These are phyloP conservation scores for Gyromitra esculenta DNA, from an alignment of 2,329 filamentous ascomycete genomes.

Conservation along the genomic window DNA sequence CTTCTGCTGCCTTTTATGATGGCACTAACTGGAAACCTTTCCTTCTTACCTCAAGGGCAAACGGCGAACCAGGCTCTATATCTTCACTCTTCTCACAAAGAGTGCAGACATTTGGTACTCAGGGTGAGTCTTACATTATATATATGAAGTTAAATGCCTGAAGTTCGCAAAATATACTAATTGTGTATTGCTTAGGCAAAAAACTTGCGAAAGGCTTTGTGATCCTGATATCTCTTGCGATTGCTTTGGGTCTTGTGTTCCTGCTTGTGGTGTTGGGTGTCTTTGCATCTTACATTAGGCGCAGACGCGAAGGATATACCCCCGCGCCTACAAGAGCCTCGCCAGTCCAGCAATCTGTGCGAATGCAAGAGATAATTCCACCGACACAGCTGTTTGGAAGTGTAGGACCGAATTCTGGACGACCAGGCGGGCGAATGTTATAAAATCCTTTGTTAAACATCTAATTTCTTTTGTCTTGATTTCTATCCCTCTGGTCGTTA, in stretches of 20 bases:
- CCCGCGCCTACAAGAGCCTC: constrained; percentile 72
- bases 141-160: constrained; percentile 49
- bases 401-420: constrained; percentile 45
- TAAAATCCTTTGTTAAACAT: constrained; percentile 55
- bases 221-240: constrained; percentile 81
- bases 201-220: constrained; percentile 78
- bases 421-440: constrained; percentile 47
- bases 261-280: constrained; percentile 79
- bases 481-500: constrained; percentile 54
- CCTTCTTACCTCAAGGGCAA: constrained; percentile 75
- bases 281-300: constrained; percentile 76
- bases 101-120: constrained; percentile 75
- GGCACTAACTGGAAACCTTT: constrained; percentile 82
- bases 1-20: constrained; percentile 87
- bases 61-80: constrained; percentile 76
- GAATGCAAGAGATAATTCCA: constrained; percentile 64
- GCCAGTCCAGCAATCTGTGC: constrained; percentile 62
- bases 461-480: constrained; percentile 59
- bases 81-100: constrained; percentile 85
- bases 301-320: constrained; percentile 80
- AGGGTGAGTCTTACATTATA: constrained; percentile 65
- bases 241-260: constrained; percentile 79
- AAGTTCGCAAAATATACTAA: constrained; percentile 47
- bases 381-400: constrained; percentile 62
- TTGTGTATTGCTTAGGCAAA: constrained; percentile 60